phyloP scores from a whole-genome alignment of 2,329 filamentous ascomycete genomes.

The Fusarium avenaceum region DNA sequence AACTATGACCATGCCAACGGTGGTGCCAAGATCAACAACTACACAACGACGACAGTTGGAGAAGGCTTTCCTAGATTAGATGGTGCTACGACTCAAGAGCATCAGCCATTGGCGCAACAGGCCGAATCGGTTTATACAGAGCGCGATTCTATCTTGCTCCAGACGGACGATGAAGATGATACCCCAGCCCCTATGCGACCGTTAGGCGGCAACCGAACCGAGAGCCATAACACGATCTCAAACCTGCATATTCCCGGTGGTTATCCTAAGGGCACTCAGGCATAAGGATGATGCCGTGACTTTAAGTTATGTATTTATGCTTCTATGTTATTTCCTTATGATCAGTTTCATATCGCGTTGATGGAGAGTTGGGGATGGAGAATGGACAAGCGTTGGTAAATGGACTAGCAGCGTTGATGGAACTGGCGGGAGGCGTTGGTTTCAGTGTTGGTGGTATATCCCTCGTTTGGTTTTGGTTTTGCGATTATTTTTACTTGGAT shows the following conservation, averaged over 20 bases:
- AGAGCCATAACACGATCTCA: conserved; percentile 69
- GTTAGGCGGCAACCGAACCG: conserved; percentile 50
- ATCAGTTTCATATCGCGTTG: conserved; percentile 21
- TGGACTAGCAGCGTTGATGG: not conserved
- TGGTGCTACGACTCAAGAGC: conserved; percentile 14
- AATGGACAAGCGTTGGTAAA: conserved; percentile 12
- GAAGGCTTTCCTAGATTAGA: conserved; percentile 46
- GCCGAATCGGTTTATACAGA: conserved; percentile 41
- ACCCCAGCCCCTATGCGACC: conserved; percentile 44
- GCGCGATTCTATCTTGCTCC: conserved; percentile 40
- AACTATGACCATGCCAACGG: conserved; percentile 30
- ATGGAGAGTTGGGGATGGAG: conserved; percentile 19
- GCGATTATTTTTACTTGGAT: conserved; percentile 3
- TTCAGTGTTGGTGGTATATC: conserved; percentile 36
- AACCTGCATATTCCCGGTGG: conserved; percentile 78
- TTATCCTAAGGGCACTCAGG: conserved; percentile 66
- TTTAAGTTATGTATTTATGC: conserved; percentile 26
- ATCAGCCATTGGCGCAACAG: conserved; percentile 16
- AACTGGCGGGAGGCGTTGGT: conserved; percentile 41
- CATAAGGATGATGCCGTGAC: conserved; percentile 57
- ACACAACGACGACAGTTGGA: conserved; percentile 39
- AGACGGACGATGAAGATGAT: conserved; percentile 46
- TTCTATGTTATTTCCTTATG: conserved; percentile 23
- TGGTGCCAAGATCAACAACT: conserved; percentile 24
- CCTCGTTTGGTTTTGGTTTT: conserved; percentile 40